Conservation (phyloP, 345 rosid genomes). For the Gossypium longicalyx region DNA sequence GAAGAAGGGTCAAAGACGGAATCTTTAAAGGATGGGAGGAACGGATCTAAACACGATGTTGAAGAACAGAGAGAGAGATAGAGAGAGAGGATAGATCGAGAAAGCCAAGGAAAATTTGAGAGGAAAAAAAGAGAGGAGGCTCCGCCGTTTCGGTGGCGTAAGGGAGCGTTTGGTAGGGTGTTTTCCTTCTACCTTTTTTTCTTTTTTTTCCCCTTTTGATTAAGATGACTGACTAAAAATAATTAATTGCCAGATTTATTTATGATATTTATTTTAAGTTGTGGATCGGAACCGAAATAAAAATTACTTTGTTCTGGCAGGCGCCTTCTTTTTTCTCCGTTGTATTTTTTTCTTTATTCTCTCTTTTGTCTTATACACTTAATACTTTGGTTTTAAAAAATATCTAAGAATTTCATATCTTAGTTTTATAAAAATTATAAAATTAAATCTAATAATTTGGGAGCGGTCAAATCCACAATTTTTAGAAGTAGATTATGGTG, state of each 20-base stretch:
- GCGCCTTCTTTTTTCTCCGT: too few species aligned
- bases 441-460: too few species aligned
- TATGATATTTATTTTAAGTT: not conserved
- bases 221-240: not conserved
- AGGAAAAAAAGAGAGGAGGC: not conserved
- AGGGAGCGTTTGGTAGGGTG: conserved; percentile 7
- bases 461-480: too few species aligned
- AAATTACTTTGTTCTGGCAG: not conserved
- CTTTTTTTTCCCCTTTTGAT: not conserved
- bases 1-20: conserved; percentile 3
- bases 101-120: not conserved
- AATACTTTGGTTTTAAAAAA: too few species aligned
- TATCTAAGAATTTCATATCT: too few species aligned
- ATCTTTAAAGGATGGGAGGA: not conserved
- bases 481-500: too few species aligned
- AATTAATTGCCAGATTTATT: not conserved
- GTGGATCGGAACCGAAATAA: not conserved
- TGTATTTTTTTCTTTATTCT: not conserved
- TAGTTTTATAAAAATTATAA: too few species aligned
- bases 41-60: conserved; percentile 13
- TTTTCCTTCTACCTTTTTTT: not conserved
- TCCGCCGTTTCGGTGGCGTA: conserved; percentile 7
- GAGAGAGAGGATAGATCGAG: not conserved
- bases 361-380: too few species aligned
- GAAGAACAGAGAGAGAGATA: not conserved